Base-by-base conservation (phyloP, 345 rosid genomes). In the Lepidium didymum region DNA sequence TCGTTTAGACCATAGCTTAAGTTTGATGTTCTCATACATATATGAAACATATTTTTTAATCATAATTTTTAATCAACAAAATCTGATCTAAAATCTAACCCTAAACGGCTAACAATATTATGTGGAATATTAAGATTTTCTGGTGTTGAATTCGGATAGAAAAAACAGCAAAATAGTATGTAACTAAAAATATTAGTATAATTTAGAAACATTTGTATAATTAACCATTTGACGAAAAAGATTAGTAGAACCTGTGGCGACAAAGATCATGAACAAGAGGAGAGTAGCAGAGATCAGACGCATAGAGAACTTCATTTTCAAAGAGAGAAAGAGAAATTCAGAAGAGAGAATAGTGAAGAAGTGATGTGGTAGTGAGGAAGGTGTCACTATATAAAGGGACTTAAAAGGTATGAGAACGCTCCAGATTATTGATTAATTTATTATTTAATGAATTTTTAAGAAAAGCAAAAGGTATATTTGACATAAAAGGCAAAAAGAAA, bases 251-350 rank as follows among this genome's bases (percentile, higher is more conserved):
- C 79, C 76, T 70, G 79, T 53, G 51, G 72, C 63, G 6, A 76
- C 38, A 68, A 76, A 60, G 21, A 76, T 54, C 72, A 76, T 64
- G 68, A 65, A 45, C 73, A 76, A 1, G 59, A 76, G 33, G 8
- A 76, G 52, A 59, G 8, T 54, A 12, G 68, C 63, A 40, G 79
- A 65, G 51, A 76, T 49, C 42, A 70, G 64, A 57, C 75, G 75
- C 72, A 62, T 52, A 15, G 78, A 75, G 36, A 75, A 21, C 60
- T 68, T 75, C 78, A 75, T 75, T 55, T 38, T 68, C 7, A 34
- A 62, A 44, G 38, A 53, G 45, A 16, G 8, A 68, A 4, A n/a
- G 19, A 25, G 8, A 59, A 9, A 4, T 14, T 10, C 3, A 31
- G 3, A 33, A 23, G 21, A 34, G 58, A 52, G 19, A 46, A 19